Evolutionary conservation across 2,329 filamentous ascomycete species (phyloP), one percentile per base, ranked within the genome.

Genomic region (Fusarium cyanostomum): DNA sequence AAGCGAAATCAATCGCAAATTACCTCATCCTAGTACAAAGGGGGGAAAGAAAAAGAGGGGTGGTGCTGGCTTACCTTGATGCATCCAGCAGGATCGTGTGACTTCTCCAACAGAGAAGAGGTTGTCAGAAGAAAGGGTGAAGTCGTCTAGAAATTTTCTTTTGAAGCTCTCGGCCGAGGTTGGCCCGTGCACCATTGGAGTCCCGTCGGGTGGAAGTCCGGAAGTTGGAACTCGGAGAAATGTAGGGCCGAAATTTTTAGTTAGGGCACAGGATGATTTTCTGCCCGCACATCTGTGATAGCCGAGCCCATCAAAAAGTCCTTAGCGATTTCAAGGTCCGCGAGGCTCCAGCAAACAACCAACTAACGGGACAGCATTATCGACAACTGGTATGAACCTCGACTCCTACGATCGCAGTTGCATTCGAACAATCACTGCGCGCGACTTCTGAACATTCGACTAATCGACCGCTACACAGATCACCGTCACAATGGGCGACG

Each of bases 1-100:
- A 82, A 79, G 79, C 78, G 81, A 84, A 86, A 90, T 97, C 93
- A 96, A 94, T 94, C 93, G 94, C 93, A 97, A 97, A 97, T 97
- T 97, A 77, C 91, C 83, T 90, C 93, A 96, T 97, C 94, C 92
- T 90, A 71, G 58, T 62, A 55, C 33, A 56, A 38, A 27, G 11
- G 41, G 38, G 52, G 55, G 43, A 53, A 50, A 28, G 61, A 34
- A 24, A 52, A 16, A 21, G 31, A 48, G 37, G 35, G 52, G 41
- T 50, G 6, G 7, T 39, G 33, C 24, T 5, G 30, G 46, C 74
- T 75, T 75, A 76, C 74, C 74, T 68, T 69, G 49, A 67, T 64
- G 42, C 50, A 39, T 44, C 56, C 31, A 38, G 28, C 9, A 24
- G 38, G 13, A 41, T 13, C 21, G 44, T 31, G 13, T 62, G 69